Evolutionary conservation across 2,329 filamentous ascomycete species (phyloP), one percentile per base, ranked within the genome.

Genomic region (Trichoderma gracile): DNA sequence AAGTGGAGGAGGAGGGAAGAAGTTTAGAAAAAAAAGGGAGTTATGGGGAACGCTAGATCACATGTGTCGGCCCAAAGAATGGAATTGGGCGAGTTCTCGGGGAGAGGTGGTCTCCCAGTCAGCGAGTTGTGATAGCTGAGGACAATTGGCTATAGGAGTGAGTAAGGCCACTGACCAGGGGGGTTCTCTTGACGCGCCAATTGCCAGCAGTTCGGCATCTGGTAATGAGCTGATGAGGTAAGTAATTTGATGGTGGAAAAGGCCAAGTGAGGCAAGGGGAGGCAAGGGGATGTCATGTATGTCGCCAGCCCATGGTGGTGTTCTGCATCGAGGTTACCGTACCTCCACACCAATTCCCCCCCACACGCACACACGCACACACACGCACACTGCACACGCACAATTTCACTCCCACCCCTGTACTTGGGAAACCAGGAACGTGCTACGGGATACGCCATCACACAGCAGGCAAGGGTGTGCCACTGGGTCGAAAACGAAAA

Each of bases 381-480:
- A 38, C 33, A 14, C 33, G 5, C 12, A 14, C 33, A 33, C 33
- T 14, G 33, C 33, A 38, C 33, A 38, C 33, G 19, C 52, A 57
- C 53, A 63, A 66, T 63, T 23, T 46, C 43, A 47, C 65, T 67
- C 68, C 57, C 65, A 67, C 64, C 64, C 63, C 61, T 54, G 66
- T 67, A 67, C 65, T 66, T 66, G 62, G 63, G 66, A 66, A 65
- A 66, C 69, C 68, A 69, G 68, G 69, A 72, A 70, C 69, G 67
- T 70, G 70, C 67, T 67, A 68, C 66, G 57, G 61, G 45, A 65
- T 63, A 49, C 65, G 58, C 66, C 65, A 49, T 54, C 63, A 52
- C 57, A 55, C 57, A 42, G 56, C 67, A 71, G 33, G 53, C 68
- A 71, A 69, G 71, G 68, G 72, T 68, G 70, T 68, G 67, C 68